phyloP scores from a whole-genome alignment of 1,284 basidiomycete species.

The Puccinia triticina region DNA sequence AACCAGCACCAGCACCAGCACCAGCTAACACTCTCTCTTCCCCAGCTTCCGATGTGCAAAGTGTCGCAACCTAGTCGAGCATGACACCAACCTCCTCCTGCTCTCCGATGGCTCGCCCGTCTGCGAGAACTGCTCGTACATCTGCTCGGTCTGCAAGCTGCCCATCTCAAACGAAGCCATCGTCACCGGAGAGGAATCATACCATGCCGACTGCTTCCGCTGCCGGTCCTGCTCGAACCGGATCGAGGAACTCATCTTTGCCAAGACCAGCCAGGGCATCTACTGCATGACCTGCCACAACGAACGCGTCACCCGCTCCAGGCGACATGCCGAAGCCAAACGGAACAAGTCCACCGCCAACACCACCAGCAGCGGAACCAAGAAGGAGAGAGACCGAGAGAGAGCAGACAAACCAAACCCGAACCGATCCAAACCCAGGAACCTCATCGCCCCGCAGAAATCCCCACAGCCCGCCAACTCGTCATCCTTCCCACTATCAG shows the following conservation, averaged over 20 bases:
- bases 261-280: constrained; percentile 96
- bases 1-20: neutral
- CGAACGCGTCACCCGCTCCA: constrained; percentile 87
- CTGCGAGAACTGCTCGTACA: constrained; percentile 95
- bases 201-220: constrained; percentile 97
- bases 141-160: constrained; percentile 83
- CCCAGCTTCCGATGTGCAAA: constrained; percentile 48
- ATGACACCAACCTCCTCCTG: constrained; percentile 92
- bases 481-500: constrained; percentile 2
- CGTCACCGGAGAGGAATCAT: constrained; percentile 98
- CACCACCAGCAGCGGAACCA: neutral
- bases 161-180: constrained; percentile 96
- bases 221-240: constrained; percentile 90
- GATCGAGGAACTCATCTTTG: constrained; percentile 97
- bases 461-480: neutral
- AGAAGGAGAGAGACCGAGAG: constrained; percentile 17
- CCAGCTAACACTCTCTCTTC: neutral
- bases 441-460: neutral
- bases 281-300: constrained; percentile 99
- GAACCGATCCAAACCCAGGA: constrained; percentile 32
- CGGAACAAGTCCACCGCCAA: constrained; percentile 58
- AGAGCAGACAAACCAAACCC: constrained; percentile 8
- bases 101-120: constrained; percentile 96
- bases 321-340: constrained; percentile 80
- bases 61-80: constrained; percentile 65